Evolutionary conservation across 1,284 basidiomycete genomes (phyloP), one percentile per base, ranked within the genome.

Genomic region (Wallemia ichthyophaga): DNA sequence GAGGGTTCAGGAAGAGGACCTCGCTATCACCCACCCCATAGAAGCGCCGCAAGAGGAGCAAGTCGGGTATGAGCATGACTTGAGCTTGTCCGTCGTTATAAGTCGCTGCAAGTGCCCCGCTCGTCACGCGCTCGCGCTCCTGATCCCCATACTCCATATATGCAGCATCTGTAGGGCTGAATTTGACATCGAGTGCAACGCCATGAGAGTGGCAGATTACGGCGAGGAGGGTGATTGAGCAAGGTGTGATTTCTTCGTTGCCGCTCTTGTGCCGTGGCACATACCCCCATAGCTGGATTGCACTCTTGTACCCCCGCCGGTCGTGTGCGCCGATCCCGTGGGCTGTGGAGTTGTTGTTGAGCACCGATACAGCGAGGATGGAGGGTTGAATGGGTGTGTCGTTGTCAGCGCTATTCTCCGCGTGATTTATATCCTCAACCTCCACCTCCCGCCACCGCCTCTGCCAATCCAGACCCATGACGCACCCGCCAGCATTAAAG

Each of bases 401-500:
- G n/a, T n/a, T n/a, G n/a, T n/a, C n/a, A n/a, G n/a, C n/a, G n/a
- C n/a, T n/a, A n/a, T n/a, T n/a, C n/a, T n/a, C n/a, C n/a, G n/a
- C n/a, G n/a, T n/a, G n/a, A n/a, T n/a, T n/a, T n/a, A n/a, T n/a
- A n/a, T n/a, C n/a, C n/a, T n/a, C n/a, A n/a, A n/a, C n/a, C n/a
- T n/a, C n/a, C 7, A 19, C 11, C 5, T 17, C 3, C n/a, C 37
- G 7, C 7, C 13, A 21, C 37, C 13, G 11, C n/a, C n/a, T 48
- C 13, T 21, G 60, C 64, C 66, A 67, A 15, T 64, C 62, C 1
- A 67, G 53, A 0, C 58, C 61, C 25, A 59, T 61, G 56, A 68
- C 64, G 0, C 63, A 62, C 1, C 64, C 67, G 1, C 66, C 67
- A 1, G 64, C 66, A 55, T 68, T 68, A 54, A 68, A 59, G 1